Evolutionary conservation across 2,329 filamentous ascomycete species (phyloP), one percentile per base, ranked within the genome.

Genomic region (Paradendryphiella salina): DNA sequence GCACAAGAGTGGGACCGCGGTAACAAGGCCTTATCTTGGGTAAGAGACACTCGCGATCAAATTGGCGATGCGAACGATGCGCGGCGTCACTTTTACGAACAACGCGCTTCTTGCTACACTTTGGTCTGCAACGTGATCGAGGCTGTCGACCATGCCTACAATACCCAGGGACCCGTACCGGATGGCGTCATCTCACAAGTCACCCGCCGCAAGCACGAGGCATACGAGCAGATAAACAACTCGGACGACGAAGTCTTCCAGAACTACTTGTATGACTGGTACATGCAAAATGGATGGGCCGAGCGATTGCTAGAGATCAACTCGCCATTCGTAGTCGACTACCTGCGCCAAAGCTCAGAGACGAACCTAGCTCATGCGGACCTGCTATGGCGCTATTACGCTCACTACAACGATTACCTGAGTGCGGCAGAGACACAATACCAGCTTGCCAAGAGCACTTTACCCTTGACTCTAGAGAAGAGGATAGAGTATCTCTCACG

Each of bases 221-320:
- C 94, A 0, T 96, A 97, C 73, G 84, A 86, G 36, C 89, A 96
- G 2, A 91, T 99, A 63, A 90, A 95, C 67, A 83, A 82, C 51
- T 96, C 93, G 0, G 83, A 87, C 11, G 94, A 99, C 61, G 90
- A 96, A 66, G 89, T 96, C 4, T 99, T 99, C 77, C 88, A 97
- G 71, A 95, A 90, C 54, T 90, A 90, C 64, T 80, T 99, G n/a
- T 99, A 96, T 70, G 92, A 96, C 66, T 99, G 94, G 93, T 99
- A 99, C 73, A 85, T 97, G 60, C 76, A 82, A 46, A 86, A 92
- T 70, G 87, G 88, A 14, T 92, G 89, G 85, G 88, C 85, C 8
- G 90, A 96, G 57, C 87, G 91, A 11, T 82, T 99, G 21, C 82
- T 99, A 28, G 85, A 87, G 29, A 90, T 94, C 43, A 84, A 92